Evolutionary conservation across 2,329 filamentous ascomycete genomes (phyloP).

Genomic region (Chrysoporthe austroafricana): DNA sequence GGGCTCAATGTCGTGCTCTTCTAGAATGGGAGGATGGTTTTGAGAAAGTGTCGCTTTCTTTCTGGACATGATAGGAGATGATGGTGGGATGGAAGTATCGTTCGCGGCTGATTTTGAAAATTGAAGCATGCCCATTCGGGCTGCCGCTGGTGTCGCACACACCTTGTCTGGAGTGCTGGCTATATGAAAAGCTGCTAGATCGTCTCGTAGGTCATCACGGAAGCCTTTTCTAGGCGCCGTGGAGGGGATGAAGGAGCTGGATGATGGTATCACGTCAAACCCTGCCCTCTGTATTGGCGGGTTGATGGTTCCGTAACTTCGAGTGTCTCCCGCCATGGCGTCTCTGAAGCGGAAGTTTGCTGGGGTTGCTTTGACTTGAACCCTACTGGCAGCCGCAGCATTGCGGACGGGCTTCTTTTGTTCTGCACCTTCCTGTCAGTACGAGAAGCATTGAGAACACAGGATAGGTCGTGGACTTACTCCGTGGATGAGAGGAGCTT

Average conservation of each 20-base stretch:
- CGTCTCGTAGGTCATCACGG: constrained; percentile 17
- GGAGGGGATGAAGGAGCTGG: constrained; percentile 35
- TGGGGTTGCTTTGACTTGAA: constrained; percentile 63
- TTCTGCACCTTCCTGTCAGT: constrained; percentile 42
- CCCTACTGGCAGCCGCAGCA: constrained; percentile 31
- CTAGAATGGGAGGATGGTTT: constrained; percentile 11
- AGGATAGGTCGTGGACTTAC: constrained; percentile 44
- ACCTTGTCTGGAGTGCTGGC: constrained; percentile 31
- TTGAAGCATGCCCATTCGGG: constrained; percentile 20
- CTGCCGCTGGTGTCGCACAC: constrained; percentile 34
- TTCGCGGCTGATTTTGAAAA: constrained; percentile 2
- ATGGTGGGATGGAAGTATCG: constrained; percentile 25
- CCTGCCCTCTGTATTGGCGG: constrained; percentile 13
- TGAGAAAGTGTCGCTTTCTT: constrained; percentile 18
- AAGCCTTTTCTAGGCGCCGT: constrained; percentile 31
- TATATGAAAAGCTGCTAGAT: constrained; percentile 29
- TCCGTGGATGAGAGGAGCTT: constrained; percentile 50
- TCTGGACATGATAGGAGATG: constrained; percentile 30
- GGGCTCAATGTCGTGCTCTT: constrained; percentile 10
- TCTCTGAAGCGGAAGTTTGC: constrained; percentile 59
- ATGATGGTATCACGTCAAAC: constrained; percentile 28
- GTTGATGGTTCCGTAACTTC: constrained; percentile 33
- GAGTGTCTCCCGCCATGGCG: constrained; percentile 43
- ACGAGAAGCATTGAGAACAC: neutral
- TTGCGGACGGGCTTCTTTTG: constrained; percentile 54